Percentiles rank a stretch among this genome's conserved stretches.
phyloP scores from a whole-genome alignment of 169 alveolate genomes.

The Cryptosporidium sp. region DNA sequence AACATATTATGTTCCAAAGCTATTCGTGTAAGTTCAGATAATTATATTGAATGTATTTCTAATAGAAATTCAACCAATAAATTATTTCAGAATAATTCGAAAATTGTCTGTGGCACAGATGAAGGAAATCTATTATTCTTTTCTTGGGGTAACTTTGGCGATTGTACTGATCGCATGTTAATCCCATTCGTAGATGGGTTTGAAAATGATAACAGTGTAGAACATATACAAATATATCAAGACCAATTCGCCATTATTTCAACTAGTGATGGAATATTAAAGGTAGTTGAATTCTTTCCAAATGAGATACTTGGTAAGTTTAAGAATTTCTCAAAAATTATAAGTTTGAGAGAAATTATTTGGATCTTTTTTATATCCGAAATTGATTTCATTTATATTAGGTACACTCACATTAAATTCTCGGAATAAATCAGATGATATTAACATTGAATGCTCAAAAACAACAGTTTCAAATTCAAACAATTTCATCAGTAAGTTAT shows the following conservation, averaged over 20 bases:
- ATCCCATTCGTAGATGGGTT: constrained; percentile 70
- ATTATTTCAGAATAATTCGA: constrained; percentile 36
- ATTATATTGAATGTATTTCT: not conserved
- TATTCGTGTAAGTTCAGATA: constrained; percentile 44
- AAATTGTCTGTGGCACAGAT: constrained; percentile 72
- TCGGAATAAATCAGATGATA: not conserved
- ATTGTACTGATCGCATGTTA: constrained; percentile 70
- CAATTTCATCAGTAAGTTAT: constrained; percentile 53
- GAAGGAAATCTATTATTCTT: constrained; percentile 67
- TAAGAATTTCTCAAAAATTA: not conserved
- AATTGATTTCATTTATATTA: not conserved
- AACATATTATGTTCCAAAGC: constrained; percentile 44
- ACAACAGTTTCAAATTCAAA: constrained; percentile 38
- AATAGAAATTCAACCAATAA: not conserved
- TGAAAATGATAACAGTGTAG: constrained; percentile 70
- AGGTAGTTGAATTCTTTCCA: constrained; percentile 56
- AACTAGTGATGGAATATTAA: constrained; percentile 72
- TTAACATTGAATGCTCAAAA: constrained; percentile 56
- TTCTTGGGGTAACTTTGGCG: constrained; percentile 74
- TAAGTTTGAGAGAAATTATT: not conserved
- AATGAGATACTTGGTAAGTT: constrained; percentile 69
- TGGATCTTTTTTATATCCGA: not conserved
- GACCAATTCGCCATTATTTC: constrained; percentile 63
- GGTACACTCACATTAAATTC: constrained; percentile 60
- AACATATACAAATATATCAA: constrained; percentile 38